Evolutionary conservation across 257 asterid genomes (phyloP).

Genomic region (Solanum virginianum): DNA sequence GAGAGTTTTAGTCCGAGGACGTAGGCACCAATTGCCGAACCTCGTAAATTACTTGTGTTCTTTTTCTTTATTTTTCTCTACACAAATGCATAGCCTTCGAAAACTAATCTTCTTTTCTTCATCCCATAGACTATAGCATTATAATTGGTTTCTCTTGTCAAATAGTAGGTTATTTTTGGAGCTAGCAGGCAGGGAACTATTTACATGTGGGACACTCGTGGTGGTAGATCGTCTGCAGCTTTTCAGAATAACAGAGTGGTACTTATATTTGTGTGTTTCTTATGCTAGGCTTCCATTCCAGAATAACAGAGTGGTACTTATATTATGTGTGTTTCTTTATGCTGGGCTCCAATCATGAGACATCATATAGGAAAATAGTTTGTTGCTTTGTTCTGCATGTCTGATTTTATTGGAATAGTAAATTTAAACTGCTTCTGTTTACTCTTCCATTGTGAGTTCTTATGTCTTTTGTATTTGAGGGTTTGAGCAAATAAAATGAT

Average conservation of each 20-base stretch:
- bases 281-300: conserved; percentile 14
- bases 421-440: neutral
- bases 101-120: neutral
- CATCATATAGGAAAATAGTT: neutral
- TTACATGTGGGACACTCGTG: conserved; percentile 88
- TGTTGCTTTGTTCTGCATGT: neutral
- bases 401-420: neutral
- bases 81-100: neutral
- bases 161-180: conserved; percentile 70
- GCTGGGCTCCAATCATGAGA: neutral
- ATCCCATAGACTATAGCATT: neutral
- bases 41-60: too few relatives aligned
- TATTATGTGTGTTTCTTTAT: neutral
- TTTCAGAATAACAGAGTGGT: conserved; percentile 71
- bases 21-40: too few relatives aligned
- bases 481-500: neutral
- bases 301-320: conserved; percentile 54
- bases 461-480: neutral
- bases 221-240: conserved; percentile 63
- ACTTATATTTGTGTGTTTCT: neutral
- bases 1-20: too few relatives aligned
- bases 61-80: too few relatives aligned
- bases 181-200: conserved; percentile 73
- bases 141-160: neutral
- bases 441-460: neutral